A percentile compares a stretch with the other conserved stretches of the same genome.
Evolutionary conservation across 2,329 filamentous ascomycete genomes (phyloP).

Genomic region (Fusarium mangiferae): DNA sequence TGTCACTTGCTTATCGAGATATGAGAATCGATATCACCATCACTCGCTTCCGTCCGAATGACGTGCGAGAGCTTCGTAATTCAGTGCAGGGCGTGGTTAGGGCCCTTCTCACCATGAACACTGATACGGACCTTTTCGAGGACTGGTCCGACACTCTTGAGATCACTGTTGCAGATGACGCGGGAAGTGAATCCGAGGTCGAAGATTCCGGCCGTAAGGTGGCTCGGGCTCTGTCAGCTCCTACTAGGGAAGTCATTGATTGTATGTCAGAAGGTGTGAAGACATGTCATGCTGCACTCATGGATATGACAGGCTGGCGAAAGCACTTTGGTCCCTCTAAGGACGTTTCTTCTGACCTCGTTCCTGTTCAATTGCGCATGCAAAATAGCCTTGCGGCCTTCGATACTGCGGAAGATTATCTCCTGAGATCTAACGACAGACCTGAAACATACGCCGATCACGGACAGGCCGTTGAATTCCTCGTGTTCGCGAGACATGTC

Average conservation of each 20-base stretch:
- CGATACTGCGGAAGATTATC: slow-evolving; percentile 57
- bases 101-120: slow-evolving; percentile 62
- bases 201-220: slow-evolving; percentile 40
- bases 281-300: slow-evolving; percentile 62
- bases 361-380: slow-evolving; percentile 53
- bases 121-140: slow-evolving; percentile 59
- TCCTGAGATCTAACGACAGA: slow-evolving; percentile 58
- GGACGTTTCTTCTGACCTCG: slow-evolving; percentile 55
- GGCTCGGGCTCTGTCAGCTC: slow-evolving; percentile 52
- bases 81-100: slow-evolving; percentile 65
- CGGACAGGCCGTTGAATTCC: slow-evolving; percentile 62
- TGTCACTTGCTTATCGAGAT: slow-evolving; percentile 67
- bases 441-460: slow-evolving; percentile 58
- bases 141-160: slow-evolving; percentile 32
- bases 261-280: slow-evolving; percentile 58
- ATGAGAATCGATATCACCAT: slow-evolving; percentile 66
- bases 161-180: slow-evolving; percentile 21
- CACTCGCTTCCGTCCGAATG: slow-evolving; percentile 61
- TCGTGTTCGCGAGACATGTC: slow-evolving; percentile 65
- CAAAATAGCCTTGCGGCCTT: slow-evolving; percentile 57
- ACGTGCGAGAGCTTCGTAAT: slow-evolving; percentile 63
- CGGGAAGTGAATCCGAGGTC: slow-evolving; percentile 6
- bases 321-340: slow-evolving; percentile 57
- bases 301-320: slow-evolving; percentile 64
- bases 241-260: slow-evolving; percentile 58